A percentile compares a stretch with the other conserved stretches of the same genome.
Conservation (phyloP, 352 stramenopile genomes). For the Phytopythium aichiense region DNA sequence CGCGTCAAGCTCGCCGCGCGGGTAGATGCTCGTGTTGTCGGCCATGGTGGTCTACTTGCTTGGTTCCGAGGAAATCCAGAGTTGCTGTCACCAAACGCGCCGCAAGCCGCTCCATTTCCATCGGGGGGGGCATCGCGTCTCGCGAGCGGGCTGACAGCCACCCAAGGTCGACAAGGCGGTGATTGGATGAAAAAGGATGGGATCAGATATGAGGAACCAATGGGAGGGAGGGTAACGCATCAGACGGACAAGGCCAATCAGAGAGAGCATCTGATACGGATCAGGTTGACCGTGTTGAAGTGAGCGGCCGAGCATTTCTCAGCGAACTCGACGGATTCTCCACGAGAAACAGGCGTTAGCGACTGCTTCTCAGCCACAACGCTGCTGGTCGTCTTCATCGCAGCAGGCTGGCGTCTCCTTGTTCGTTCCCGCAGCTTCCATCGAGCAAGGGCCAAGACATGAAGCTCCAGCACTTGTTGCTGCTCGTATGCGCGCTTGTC, state of each 20-base stretch:
- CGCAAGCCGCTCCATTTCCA: background rate
- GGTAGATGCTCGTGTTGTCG: slow-evolving; percentile 78
- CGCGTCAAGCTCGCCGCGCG: slow-evolving; percentile 82
- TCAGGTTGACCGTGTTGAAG: background rate
- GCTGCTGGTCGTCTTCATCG: background rate
- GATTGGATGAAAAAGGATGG: background rate
- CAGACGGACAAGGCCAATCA: background rate
- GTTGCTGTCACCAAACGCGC: slow-evolving; percentile 5
- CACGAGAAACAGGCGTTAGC: background rate
- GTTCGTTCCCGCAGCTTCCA: background rate
- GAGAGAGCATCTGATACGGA: background rate
- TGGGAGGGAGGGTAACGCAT: background rate
- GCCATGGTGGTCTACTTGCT: slow-evolving; percentile 40
- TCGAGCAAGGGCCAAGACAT: background rate
- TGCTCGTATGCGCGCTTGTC: background rate
- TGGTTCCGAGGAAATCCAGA: slow-evolving; percentile 22
- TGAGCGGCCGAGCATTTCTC: background rate
- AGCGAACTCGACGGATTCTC: background rate
- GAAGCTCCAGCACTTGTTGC: background rate
- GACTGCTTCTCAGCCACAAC: background rate
- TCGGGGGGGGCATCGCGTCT: background rate
- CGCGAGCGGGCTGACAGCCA: slow-evolving; percentile 3
- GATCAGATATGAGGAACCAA: background rate
- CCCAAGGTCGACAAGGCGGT: background rate
- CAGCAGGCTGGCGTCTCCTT: background rate